Evolutionary conservation across 192 early-diverging fungal genomes (phyloP).

Genomic region (Coemansia reversa): DNA sequence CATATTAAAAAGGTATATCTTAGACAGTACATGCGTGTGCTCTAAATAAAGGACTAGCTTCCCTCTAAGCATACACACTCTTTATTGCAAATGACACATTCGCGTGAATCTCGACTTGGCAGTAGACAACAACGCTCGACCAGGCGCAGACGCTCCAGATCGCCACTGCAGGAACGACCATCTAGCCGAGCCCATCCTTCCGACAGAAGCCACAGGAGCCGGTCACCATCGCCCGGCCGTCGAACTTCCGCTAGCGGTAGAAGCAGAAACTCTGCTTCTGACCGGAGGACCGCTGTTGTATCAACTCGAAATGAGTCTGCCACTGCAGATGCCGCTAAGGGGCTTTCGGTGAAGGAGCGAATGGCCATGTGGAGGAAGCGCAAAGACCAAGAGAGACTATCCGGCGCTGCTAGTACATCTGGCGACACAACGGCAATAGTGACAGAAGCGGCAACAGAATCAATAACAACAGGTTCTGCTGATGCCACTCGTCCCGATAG

Average conservation of each 20-base stretch:
- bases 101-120: slow-evolving; percentile 31
- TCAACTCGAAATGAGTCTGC: slow-evolving; percentile 11
- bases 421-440: background rate
- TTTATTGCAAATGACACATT: slow-evolving; percentile 31
- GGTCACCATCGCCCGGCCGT: slow-evolving; percentile 19
- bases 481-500: background rate
- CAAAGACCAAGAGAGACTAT: slow-evolving; percentile 47
- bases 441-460: background rate
- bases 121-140: slow-evolving; percentile 23
- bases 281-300: background rate
- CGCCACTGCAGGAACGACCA: slow-evolving; percentile 19
- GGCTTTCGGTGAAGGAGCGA: slow-evolving; percentile 74
- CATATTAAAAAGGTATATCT: slow-evolving; percentile 1
- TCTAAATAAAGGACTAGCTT: too few species aligned
- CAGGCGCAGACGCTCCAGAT: slow-evolving; percentile 23
- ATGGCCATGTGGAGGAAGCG: slow-evolving; percentile 81
- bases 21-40: too few species aligned
- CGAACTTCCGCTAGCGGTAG: background rate
- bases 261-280: slow-evolving; percentile 22
- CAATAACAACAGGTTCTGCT: background rate
- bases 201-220: slow-evolving; percentile 6
- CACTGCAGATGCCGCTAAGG: slow-evolving; percentile 62
- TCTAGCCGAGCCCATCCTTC: background rate
- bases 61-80: too few species aligned
- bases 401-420: background rate